These are phyloP conservation scores for Ophiostoma sp. DNA, from an alignment of 2,329 filamentous ascomycete species.

Conservation along the genomic window DNA sequence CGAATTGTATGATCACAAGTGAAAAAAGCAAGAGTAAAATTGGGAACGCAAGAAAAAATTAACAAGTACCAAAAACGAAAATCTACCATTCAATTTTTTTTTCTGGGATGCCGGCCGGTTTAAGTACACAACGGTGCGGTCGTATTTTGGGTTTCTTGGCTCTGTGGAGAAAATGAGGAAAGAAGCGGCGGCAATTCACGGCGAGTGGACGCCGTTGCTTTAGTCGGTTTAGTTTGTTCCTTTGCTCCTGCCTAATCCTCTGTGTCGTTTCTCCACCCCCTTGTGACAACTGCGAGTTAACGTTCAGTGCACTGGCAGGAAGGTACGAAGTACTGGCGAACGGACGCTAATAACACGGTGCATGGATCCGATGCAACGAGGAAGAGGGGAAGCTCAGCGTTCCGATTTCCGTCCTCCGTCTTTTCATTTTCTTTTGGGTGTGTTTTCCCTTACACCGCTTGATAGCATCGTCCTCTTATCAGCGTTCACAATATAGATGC, in stretches of 20 bases:
- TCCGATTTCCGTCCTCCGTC: background rate
- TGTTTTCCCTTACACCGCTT: background rate
- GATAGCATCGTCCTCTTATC: background rate
- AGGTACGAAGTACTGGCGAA: background rate
- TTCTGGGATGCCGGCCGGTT: slow-evolving; percentile 7
- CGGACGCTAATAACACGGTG: background rate
- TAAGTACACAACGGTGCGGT: slow-evolving; percentile 6
- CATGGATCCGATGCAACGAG: background rate
- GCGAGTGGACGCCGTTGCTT: background rate
- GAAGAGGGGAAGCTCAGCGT: background rate
- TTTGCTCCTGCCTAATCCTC: background rate
- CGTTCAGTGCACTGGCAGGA: background rate
- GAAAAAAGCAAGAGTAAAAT: background rate
- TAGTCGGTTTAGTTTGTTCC: background rate
- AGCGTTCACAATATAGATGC: background rate
- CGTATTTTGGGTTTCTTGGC: background rate
- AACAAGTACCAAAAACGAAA: background rate
- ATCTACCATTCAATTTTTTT: background rate
- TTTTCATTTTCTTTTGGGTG: background rate
- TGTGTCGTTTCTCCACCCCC: background rate
- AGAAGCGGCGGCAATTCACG: slow-evolving; percentile 3
- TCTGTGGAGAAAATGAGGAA: slow-evolving; percentile 10
- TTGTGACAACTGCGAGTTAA: background rate
- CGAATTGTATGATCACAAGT: background rate
- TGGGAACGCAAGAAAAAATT: background rate